A percentile compares a stretch with the other conserved stretches of the same genome.
phyloP scores from a whole-genome alignment of 306 rosid species.

The Cucurbita ficifolia region DNA sequence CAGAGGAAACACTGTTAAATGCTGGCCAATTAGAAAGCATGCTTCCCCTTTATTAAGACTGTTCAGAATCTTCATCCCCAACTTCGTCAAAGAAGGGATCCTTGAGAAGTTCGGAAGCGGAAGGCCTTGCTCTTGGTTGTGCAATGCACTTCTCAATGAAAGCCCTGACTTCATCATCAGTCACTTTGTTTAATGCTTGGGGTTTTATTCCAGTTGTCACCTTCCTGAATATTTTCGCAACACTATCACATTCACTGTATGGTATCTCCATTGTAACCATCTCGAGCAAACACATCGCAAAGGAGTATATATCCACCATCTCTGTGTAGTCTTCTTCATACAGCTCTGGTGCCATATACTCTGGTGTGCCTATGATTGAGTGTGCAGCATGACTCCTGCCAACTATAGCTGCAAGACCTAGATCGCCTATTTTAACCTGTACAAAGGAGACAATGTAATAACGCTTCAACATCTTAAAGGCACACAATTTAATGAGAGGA shows the following conservation, averaged over 20 bases:
- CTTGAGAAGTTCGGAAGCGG: slow-evolving; percentile 67
- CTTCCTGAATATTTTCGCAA: slow-evolving; percentile 76
- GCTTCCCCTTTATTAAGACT: slow-evolving; percentile 10
- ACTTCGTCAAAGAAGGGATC: slow-evolving; percentile 72
- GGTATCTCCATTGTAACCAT: slow-evolving; percentile 88
- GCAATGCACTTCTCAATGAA: slow-evolving; percentile 77
- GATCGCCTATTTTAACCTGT: slow-evolving; percentile 79
- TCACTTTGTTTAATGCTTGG: slow-evolving; percentile 40
- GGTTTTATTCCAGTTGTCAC: slow-evolving; percentile 68
- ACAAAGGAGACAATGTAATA: background rate
- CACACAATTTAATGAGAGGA: background rate
- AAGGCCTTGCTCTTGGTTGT: slow-evolving; percentile 78
- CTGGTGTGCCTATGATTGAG: slow-evolving; percentile 79
- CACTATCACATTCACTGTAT: slow-evolving; percentile 71
- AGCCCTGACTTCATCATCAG: slow-evolving; percentile 49
- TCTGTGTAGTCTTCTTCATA: slow-evolving; percentile 91
- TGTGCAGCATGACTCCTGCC: slow-evolving; percentile 76
- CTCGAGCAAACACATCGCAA: slow-evolving; percentile 90
- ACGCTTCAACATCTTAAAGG: background rate
- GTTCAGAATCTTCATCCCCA: slow-evolving; percentile 23
- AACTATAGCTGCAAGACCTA: slow-evolving; percentile 82
- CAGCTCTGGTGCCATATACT: slow-evolving; percentile 92
- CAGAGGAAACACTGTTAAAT: background rate
- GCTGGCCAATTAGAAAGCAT: background rate
- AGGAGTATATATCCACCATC: slow-evolving; percentile 93